These are phyloP conservation scores for Termitomyces sp. DNA, from an alignment of 768 basidiomycete genomes.

Conservation along the genomic window DNA sequence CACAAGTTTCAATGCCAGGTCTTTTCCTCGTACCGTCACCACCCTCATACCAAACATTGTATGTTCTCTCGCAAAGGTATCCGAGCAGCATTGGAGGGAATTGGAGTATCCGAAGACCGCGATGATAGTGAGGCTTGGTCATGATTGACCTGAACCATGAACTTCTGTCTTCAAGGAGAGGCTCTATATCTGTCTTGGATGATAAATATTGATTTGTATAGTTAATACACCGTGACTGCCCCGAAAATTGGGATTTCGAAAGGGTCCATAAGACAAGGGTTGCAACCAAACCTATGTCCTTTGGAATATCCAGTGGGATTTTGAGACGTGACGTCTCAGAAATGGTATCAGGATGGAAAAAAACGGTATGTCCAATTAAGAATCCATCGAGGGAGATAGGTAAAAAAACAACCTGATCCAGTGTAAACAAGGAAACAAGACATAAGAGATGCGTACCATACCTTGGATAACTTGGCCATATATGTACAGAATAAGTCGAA, in stretches of 20 bases:
- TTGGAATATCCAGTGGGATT: conserved; percentile 31
- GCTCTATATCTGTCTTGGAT: conserved; percentile 11
- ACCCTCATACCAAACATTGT: conserved; percentile 42
- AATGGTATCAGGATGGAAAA: conserved; percentile 40
- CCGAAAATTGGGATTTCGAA: conserved; percentile 20
- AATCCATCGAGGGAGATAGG: conserved; percentile 40
- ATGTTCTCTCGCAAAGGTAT: conserved; percentile 39
- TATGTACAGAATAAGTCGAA: conserved; percentile 38
- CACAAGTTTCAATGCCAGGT: conserved; percentile 35
- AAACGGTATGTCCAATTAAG: conserved; percentile 44
- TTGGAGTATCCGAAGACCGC: conserved; percentile 35
- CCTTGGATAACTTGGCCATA: conserved; percentile 44
- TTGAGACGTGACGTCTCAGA: conserved; percentile 32
- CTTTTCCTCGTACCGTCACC: conserved; percentile 22
- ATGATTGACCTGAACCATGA: conserved; percentile 19
- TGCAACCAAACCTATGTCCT: conserved; percentile 28
- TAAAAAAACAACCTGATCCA: conserved; percentile 40
- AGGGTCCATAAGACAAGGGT: conserved; percentile 42
- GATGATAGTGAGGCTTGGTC: conserved; percentile 26
- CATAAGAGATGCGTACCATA: conserved; percentile 15
- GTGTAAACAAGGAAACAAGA: background rate
- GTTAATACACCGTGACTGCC: conserved; percentile 10
- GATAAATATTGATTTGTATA: conserved; percentile 8
- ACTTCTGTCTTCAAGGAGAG: conserved; percentile 8
- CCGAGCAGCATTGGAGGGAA: conserved; percentile 44